Evolutionary conservation across 305 asterid genomes (phyloP), one percentile per base, ranked within the genome.

Genomic region (Andrographis paniculata): DNA sequence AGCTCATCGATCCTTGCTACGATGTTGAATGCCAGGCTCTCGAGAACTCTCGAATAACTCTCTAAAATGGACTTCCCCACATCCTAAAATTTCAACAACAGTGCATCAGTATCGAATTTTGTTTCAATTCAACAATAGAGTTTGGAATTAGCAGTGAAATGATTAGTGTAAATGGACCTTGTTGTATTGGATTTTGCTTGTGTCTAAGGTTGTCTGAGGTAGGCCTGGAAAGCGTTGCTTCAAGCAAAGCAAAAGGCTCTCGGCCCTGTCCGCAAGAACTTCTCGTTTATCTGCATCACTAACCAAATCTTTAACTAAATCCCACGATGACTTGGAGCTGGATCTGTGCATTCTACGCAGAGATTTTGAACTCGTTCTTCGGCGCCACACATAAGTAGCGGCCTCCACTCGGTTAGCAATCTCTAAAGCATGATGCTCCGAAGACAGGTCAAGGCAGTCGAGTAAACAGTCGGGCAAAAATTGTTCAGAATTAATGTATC

Each of bases 351-450:
- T 21, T 42, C 50, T 47, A 14, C 16, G 43, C 2, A 6, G 9
- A 14, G 73, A 62, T 48, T 66, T 84, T 12, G 85, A 55, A 61
- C 52, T 27, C 45, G 48, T 60, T 72, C 60, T 75, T 41, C 79
- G 70, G 1, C 78, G 71, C 91, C 93, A 87, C 14, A 74, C 52
- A 30, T 68, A 61, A 43, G 80, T 59, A 18, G 94, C 57, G 17
- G 87, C 74, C 80, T 87, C 96, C 38, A 82, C 78, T 59, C 79
- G 62, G 68, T 86, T 82, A 36, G 93, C 87, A 50, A 86, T 69
- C 65, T 86, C 96, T 42, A 73, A 56, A 42, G 94, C 88, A 27
- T 78, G 93, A 66, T 73, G 78, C 55, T 86, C 94, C 4, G 96
- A 79, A 6, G 96, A 73, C 55, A 86, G 51, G 52, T 82, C 82